Percentiles rank a stretch among this genome's conserved stretches.
These are phyloP conservation scores for Diaporthe citri DNA, from an alignment of 2,329 filamentous ascomycete species.

Conservation along the genomic window DNA sequence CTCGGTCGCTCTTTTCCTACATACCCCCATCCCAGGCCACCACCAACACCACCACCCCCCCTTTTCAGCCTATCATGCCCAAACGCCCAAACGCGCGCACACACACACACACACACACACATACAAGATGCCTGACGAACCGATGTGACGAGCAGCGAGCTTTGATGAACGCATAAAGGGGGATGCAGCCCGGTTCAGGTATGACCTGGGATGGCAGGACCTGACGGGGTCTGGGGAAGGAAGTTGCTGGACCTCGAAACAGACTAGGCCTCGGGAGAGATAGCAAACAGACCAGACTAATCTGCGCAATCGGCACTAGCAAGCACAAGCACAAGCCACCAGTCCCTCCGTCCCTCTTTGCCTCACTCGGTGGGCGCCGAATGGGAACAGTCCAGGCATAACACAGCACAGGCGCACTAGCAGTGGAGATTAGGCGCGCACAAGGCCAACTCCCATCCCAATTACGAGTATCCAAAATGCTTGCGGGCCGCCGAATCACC, in stretches of 20 bases:
- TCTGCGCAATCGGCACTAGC: slow-evolving; percentile 26
- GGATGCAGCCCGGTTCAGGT: slow-evolving; percentile 11
- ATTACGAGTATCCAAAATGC: neutral
- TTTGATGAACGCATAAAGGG: slow-evolving; percentile 29
- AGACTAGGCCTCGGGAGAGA: slow-evolving; percentile 9
- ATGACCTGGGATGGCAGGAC: slow-evolving; percentile 3
- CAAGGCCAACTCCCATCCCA: neutral
- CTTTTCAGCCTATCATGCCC: neutral
- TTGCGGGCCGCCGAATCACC: neutral
- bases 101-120: neutral
- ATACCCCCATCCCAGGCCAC: slow-evolving; percentile 14
- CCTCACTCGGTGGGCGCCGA: slow-evolving; percentile 23
- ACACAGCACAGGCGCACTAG: slow-evolving; percentile 11
- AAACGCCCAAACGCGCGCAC: neutral
- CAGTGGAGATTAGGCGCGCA: slow-evolving; percentile 29
- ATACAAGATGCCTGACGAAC: slow-evolving; percentile 4
- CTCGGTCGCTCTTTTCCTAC: neutral
- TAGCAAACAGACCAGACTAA: slow-evolving; percentile 14
- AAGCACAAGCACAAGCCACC: neutral
- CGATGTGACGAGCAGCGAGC: neutral
- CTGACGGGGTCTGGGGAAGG: neutral
- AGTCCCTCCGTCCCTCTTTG: neutral
- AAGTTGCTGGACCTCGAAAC: neutral
- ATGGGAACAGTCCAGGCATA: neutral
- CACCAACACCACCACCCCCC: neutral